Conservation (phyloP, 352 stramenopile species). For the Phytophthora fragariaefolia region DNA sequence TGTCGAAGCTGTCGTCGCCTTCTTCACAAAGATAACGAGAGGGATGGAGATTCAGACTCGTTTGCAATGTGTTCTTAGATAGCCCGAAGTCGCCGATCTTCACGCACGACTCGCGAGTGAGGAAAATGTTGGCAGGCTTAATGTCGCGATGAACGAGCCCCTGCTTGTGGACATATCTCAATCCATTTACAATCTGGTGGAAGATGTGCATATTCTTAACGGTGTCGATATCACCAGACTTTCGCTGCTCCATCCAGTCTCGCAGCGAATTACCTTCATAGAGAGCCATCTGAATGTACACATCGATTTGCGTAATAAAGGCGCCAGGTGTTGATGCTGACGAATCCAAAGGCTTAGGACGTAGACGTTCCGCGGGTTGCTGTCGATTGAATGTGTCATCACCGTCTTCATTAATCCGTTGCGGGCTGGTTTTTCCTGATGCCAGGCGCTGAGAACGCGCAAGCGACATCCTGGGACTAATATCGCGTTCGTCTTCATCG, state of each 20-base stretch:
- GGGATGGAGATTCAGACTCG: constrained; percentile 56
- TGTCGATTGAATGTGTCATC: constrained; percentile 21
- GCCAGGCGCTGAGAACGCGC: constrained; percentile 21
- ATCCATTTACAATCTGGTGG: constrained; percentile 68
- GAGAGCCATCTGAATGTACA: constrained; percentile 95
- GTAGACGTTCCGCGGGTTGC: constrained; percentile 9
- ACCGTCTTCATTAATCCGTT: constrained; percentile 26
- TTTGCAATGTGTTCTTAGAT: constrained; percentile 74
- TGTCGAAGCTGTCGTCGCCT: constrained; percentile 32
- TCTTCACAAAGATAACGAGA: constrained; percentile 61
- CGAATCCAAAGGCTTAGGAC: constrained; percentile 30
- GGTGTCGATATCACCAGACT: constrained; percentile 38
- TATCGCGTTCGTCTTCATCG: constrained; percentile 10
- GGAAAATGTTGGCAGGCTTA: constrained; percentile 85
- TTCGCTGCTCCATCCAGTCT: constrained; percentile 75
- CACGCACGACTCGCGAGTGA: constrained; percentile 73
- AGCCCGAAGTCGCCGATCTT: constrained; percentile 89
- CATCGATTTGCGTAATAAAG: constrained; percentile 79
- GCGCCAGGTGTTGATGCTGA: constrained; percentile 14
- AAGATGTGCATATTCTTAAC: constrained; percentile 76
- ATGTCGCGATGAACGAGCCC: constrained; percentile 82
- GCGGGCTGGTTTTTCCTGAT: constrained; percentile 14
- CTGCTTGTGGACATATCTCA: constrained; percentile 81
- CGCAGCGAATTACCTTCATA: constrained; percentile 91
- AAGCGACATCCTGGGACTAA: constrained; percentile 29